A percentile compares a stretch with the other conserved stretches of the same genome.
phyloP scores from a whole-genome alignment of 2,329 filamentous ascomycete genomes.

The Ploettnerulaceae sp. region DNA sequence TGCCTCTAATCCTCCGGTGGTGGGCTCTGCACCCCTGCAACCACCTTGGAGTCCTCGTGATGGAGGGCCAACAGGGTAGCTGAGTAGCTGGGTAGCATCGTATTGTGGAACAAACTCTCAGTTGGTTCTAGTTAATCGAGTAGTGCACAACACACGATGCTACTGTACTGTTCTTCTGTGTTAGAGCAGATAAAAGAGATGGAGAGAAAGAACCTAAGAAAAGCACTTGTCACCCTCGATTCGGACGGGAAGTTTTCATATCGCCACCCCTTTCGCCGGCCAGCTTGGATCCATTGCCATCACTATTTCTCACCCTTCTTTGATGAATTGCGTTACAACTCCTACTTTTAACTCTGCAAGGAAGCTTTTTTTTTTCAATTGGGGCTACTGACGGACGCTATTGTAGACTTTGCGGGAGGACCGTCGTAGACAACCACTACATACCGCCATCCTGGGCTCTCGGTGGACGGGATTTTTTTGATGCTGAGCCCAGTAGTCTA shows the following conservation, averaged over 20 bases:
- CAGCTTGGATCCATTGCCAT: not conserved
- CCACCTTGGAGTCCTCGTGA: constrained; percentile 12
- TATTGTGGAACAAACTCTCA: constrained; percentile 1
- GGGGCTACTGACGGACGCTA: constrained; percentile 5
- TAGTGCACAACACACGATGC: too few relatives aligned
- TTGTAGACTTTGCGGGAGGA: constrained; percentile 9
- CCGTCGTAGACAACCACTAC: constrained; percentile 3
- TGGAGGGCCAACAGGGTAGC: constrained; percentile 2
- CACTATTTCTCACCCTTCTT: constrained; percentile 2
- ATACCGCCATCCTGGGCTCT: not conserved
- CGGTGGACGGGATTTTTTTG: too few relatives aligned
- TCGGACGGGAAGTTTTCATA: too few relatives aligned
- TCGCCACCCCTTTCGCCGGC: too few relatives aligned
- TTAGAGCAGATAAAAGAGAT: too few relatives aligned
- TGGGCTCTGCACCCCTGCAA: not conserved
- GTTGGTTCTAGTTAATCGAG: constrained; percentile 1
- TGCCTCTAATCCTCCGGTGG: constrained; percentile 4
- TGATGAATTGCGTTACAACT: constrained; percentile 1
- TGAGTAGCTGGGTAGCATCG: not conserved
- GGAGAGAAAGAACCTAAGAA: too few relatives aligned
- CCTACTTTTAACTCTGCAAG: constrained; percentile 4
- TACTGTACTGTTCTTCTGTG: constrained; percentile 1
- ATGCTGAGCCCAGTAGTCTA: too few relatives aligned
- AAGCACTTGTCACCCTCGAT: too few relatives aligned
- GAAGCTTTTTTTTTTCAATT: not conserved